These are phyloP conservation scores for Brassica balearica DNA, from an alignment of 441 rosid genomes.

Conservation along the genomic window DNA sequence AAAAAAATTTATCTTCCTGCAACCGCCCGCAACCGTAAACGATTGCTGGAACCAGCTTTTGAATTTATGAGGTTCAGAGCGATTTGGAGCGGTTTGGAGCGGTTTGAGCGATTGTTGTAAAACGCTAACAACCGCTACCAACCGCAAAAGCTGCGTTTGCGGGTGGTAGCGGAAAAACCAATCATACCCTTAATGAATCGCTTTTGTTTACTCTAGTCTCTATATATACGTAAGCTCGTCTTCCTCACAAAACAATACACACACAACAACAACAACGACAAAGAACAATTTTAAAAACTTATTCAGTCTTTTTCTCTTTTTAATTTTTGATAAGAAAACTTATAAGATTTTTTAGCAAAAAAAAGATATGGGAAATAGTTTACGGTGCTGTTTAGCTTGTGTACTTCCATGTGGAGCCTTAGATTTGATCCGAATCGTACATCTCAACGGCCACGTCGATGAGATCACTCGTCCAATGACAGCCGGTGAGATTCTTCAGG, in stretches of 20 bases:
- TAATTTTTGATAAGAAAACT: neutral
- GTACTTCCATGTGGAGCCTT: conserved; percentile 94
- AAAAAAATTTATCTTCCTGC: too few relatives aligned
- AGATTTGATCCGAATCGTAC: conserved; percentile 91
- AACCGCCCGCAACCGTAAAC: too few relatives aligned
- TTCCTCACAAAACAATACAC: neutral
- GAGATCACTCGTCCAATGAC: conserved; percentile 77
- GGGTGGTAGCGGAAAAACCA: too few relatives aligned
- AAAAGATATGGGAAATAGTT: conserved; percentile 77
- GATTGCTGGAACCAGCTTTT: too few relatives aligned
- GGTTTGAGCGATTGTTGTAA: too few relatives aligned
- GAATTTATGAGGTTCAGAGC: too few relatives aligned
- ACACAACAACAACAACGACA: neutral
- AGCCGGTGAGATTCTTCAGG: conserved; percentile 77
- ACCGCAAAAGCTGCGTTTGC: too few relatives aligned
- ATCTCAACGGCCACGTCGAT: conserved; percentile 80
- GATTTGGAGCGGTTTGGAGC: too few relatives aligned
- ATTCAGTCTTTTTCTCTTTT: neutral
- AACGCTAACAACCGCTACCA: too few relatives aligned
- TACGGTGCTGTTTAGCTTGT: conserved; percentile 92
- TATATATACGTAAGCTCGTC: too few relatives aligned
- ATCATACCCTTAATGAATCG: too few relatives aligned
- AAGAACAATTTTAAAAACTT: neutral
- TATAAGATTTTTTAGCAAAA: conserved; percentile 2
- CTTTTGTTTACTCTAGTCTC: neutral